A percentile compares a stretch with the other conserved stretches of the same genome.
Conservation (phyloP, 495 filamentous ascomycete genomes). For the Sporormia fimetaria region DNA sequence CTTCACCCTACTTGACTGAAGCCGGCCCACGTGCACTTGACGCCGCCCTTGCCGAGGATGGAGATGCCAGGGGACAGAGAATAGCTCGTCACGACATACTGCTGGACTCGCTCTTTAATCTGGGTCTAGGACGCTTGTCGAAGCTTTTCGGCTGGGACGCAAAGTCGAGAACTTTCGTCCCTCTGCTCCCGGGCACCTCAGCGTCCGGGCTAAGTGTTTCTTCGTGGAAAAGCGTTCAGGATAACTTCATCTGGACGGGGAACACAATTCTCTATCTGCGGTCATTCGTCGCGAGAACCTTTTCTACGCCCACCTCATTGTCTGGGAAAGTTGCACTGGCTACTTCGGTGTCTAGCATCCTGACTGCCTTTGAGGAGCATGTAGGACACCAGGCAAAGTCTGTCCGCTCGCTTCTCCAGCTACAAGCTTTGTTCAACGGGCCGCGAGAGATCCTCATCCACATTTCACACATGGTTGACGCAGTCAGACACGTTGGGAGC, state of each 20-base stretch:
- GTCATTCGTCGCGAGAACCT: conserved; percentile 40
- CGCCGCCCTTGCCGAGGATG: conserved; percentile 34
- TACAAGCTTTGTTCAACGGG: conserved; percentile 53
- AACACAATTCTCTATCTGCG: conserved; percentile 44
- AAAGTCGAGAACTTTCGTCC: conserved; percentile 46
- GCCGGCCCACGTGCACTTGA: conserved; percentile 64
- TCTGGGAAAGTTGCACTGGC: conserved; percentile 52
- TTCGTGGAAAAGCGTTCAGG: conserved; percentile 46
- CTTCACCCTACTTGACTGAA: conserved; percentile 63
- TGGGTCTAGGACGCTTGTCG: conserved; percentile 74
- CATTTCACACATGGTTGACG: conserved; percentile 48
- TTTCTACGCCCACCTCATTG: conserved; percentile 31
- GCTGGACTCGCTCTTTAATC: conserved; percentile 50
- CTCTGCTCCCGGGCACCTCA: conserved; percentile 42
- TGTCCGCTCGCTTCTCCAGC: conserved; percentile 51
- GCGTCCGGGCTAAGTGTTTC: conserved; percentile 58
- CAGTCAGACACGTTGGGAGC: conserved; percentile 41
- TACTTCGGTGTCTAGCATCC: conserved; percentile 43
- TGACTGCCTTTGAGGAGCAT: conserved; percentile 45
- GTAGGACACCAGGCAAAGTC: conserved; percentile 37
- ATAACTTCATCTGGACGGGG: conserved; percentile 48
- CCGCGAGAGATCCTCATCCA: conserved; percentile 51
- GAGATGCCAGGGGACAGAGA: conserved; percentile 5
- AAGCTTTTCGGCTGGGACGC: conserved; percentile 62
- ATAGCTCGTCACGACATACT: conserved; percentile 37